phyloP scores from a whole-genome alignment of 2,329 filamentous ascomycete species.

The Fusarium denticulatum region DNA sequence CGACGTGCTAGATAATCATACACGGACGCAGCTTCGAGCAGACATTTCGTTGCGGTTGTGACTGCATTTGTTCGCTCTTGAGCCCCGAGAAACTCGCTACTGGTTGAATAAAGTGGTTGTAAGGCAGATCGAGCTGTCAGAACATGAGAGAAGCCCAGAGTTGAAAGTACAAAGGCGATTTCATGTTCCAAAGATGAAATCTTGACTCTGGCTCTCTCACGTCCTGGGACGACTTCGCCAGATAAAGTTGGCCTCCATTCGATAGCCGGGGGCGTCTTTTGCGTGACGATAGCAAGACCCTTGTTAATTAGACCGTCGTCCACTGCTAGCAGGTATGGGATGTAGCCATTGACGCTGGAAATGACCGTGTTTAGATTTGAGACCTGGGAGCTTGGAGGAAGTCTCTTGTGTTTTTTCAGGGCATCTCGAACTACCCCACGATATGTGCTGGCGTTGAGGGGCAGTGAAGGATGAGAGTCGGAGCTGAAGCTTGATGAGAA shows the following conservation, averaged over 20 bases:
- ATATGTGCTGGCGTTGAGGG: conserved; percentile 82
- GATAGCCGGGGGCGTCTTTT: conserved; percentile 69
- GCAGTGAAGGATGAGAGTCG: conserved; percentile 88
- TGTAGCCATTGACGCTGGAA: conserved; percentile 76
- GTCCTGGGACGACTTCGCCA: conserved; percentile 69
- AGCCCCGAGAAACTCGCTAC: conserved; percentile 66
- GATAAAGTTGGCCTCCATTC: conserved; percentile 88
- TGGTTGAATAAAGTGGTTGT: conserved; percentile 75
- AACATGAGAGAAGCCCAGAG: conserved; percentile 78
- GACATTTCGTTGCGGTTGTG: conserved; percentile 76
- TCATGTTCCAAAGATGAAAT: conserved; percentile 84
- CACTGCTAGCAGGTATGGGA: conserved; percentile 84
- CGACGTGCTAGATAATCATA: conserved; percentile 76
- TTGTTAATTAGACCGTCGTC: conserved; percentile 74
- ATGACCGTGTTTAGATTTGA: conserved; percentile 77
- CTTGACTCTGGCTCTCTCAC: conserved; percentile 73
- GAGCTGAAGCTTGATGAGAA: conserved; percentile 82
- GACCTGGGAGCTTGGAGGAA: conserved; percentile 76
- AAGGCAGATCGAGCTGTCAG: conserved; percentile 78
- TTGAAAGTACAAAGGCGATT: conserved; percentile 79
- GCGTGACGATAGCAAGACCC: conserved; percentile 58
- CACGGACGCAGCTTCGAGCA: conserved; percentile 81
- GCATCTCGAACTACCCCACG: conserved; percentile 84
- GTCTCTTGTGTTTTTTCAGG: conserved; percentile 88
- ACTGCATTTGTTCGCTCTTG: conserved; percentile 78